Percentiles rank a stretch among this genome's conserved stretches.
phyloP scores from a whole-genome alignment of 2,329 filamentous ascomycete genomes.

The Xenoacremonium recifei region DNA sequence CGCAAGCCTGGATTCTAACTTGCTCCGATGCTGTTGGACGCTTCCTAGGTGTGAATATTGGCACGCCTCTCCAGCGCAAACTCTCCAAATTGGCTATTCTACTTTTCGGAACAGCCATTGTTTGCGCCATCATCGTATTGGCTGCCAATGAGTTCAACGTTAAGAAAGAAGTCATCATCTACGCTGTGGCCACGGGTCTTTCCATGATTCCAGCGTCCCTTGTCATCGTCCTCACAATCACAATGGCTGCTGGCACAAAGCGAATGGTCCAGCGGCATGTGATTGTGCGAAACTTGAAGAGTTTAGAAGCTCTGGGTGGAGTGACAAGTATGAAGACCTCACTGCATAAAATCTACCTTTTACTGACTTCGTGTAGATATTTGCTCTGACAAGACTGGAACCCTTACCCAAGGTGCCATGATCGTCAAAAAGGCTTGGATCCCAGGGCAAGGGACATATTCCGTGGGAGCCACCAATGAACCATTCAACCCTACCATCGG shows the following conservation, averaged over 20 bases:
- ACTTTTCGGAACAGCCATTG: constrained; percentile 34
- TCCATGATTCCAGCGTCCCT: constrained; percentile 47
- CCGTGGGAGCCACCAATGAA: constrained; percentile 25
- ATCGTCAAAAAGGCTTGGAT: constrained; percentile 32
- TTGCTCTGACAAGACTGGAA: constrained; percentile 33
- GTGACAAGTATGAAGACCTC: constrained; percentile 41
- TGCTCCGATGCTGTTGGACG: constrained; percentile 36
- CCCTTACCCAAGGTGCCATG: constrained; percentile 35
- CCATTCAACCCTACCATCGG: constrained; percentile 26
- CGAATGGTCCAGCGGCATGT: background rate
- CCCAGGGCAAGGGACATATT: constrained; percentile 28
- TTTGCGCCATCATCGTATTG: constrained; percentile 20
- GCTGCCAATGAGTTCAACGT: constrained; percentile 26
- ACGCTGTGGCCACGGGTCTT: constrained; percentile 40
- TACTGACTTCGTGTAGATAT: constrained; percentile 21
- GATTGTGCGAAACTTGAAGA: background rate
- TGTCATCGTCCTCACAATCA: constrained; percentile 50
- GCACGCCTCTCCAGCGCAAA: constrained; percentile 67
- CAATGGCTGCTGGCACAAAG: constrained; percentile 49
- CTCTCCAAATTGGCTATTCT: constrained; percentile 65
- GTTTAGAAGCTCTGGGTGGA: constrained; percentile 44
- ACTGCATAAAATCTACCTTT: background rate
- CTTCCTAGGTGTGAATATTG: constrained; percentile 50
- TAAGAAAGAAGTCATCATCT: constrained; percentile 36
- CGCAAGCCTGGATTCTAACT: constrained; percentile 38